phyloP scores from a whole-genome alignment of 2,329 filamentous ascomycete species.

The Chaetothyriales sp. region DNA sequence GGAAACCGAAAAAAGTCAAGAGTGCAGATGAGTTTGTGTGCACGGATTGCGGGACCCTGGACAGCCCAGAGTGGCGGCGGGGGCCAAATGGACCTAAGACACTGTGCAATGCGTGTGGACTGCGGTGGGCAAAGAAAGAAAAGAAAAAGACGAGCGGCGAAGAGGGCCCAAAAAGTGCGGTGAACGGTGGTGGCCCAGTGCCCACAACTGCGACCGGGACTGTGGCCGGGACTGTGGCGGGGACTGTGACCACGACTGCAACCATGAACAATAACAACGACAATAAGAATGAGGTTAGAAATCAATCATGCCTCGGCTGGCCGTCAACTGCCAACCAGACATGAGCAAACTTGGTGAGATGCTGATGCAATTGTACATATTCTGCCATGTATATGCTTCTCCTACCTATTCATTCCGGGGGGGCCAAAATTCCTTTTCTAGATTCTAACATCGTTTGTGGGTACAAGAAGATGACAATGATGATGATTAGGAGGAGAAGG shows the following conservation, averaged over 20 bases:
- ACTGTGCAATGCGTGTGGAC: constrained; percentile 90
- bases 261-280: neutral
- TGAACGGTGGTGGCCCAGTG: neutral
- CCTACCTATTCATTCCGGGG: neutral
- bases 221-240: neutral
- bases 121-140: constrained; percentile 56
- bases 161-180: neutral
- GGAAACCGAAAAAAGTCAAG: constrained; percentile 71
- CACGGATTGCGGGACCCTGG: constrained; percentile 85
- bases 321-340: neutral
- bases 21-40: constrained; percentile 78
- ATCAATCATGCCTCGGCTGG: neutral
- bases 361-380: neutral
- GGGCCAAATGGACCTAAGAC: constrained; percentile 88
- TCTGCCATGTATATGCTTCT: neutral
- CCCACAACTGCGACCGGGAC: neutral
- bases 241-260: neutral
- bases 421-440: too few species aligned
- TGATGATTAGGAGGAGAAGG: too few species aligned
- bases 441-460: too few species aligned
- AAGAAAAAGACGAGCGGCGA: constrained; percentile 45
- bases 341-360: neutral
- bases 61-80: constrained; percentile 93
- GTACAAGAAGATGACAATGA: too few species aligned
- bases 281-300: neutral